A percentile compares a stretch with the other conserved stretches of the same genome.
Conservation (phyloP, 2,329 filamentous ascomycete genomes). For the Pseudogymnoascus sp. region DNA sequence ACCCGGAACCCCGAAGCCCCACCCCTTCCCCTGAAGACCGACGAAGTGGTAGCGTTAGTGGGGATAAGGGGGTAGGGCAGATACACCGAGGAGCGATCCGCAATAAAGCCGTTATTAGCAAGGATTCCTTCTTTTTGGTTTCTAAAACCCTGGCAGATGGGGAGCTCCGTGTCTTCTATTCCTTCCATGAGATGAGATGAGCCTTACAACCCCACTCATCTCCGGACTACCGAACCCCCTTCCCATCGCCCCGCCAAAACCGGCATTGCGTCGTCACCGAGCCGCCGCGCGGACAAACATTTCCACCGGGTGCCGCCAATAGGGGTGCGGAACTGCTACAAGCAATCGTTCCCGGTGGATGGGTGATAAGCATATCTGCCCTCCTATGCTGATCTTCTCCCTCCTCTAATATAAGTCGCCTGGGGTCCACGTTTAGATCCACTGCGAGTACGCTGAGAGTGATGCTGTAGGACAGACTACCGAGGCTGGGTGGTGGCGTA, state of each 20-base stretch:
- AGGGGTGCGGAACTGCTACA: background rate
- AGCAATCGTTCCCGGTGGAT: background rate
- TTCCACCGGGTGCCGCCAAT: background rate
- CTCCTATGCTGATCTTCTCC: background rate
- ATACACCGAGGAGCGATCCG: background rate
- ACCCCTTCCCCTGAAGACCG: background rate
- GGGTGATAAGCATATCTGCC: slow-evolving; percentile 1
- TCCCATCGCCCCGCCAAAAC: background rate
- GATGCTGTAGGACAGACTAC: background rate
- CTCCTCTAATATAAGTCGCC: background rate
- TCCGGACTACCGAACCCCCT: background rate
- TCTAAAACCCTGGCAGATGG: background rate
- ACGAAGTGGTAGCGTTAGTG: background rate
- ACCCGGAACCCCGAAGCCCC: background rate
- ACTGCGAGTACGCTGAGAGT: background rate
- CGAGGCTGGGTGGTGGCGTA: background rate
- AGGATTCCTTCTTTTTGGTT: background rate
- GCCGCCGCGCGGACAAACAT: background rate
- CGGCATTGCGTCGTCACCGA: background rate
- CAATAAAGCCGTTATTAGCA: background rate
- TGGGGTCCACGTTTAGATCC: background rate
- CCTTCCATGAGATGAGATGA: background rate
- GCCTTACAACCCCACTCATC: background rate
- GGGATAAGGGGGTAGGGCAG: background rate
- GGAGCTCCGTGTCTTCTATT: background rate